Evolutionary conservation across 2,329 filamentous ascomycete genomes (phyloP), one percentile per base, ranked within the genome.

Genomic region (Didymosphaeria variabile): DNA sequence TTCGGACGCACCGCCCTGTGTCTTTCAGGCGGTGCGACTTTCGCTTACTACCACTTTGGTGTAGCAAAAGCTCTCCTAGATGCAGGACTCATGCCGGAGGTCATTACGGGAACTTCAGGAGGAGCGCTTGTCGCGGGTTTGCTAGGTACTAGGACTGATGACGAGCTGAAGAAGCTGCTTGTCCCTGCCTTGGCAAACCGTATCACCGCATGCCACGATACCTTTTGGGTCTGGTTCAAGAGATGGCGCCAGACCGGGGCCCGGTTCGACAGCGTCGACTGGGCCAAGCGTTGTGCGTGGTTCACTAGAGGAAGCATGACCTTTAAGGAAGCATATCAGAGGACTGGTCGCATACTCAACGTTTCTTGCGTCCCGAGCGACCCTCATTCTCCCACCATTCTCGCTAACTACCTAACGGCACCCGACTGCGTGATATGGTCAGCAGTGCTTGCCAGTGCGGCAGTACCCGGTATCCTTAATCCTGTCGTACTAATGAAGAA

Each of bases 401-500:
- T 99, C 8, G 93, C 93, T 73, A 99, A 99, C 79, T 97, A 98
- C 76, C 86, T 97, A 34, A 98, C 95, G 1, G 91, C 91, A 23
- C 95, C 95, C 0, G 93, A 99, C 80, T 99, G 95, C 74, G 95
- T 99, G 44, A 96, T 99, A 64, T 99, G 96, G 95, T 97, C 93
- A 12, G 94, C 95, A 1, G 93, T 98, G 3, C 82, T 99, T 47
- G 95, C 95, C 0, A 97, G 94, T 6, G 95, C 95, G 4, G 95
- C 95, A 5, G 95, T 99, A 0, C 95, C 95, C 0, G 95, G 95
- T 1, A 98, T 99, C 59, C 82, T 98, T 38, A 98, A 98, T 73
- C 95, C 95, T 0, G 92, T 96, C 2, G 94, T 99, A 1, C 87
- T 99, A 8, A 92, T 97, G 90, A 89, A 88, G 84, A 97, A 97